Conservation (phyloP, 805 yeast species). For the Saccharomyces eubayanus region DNA sequence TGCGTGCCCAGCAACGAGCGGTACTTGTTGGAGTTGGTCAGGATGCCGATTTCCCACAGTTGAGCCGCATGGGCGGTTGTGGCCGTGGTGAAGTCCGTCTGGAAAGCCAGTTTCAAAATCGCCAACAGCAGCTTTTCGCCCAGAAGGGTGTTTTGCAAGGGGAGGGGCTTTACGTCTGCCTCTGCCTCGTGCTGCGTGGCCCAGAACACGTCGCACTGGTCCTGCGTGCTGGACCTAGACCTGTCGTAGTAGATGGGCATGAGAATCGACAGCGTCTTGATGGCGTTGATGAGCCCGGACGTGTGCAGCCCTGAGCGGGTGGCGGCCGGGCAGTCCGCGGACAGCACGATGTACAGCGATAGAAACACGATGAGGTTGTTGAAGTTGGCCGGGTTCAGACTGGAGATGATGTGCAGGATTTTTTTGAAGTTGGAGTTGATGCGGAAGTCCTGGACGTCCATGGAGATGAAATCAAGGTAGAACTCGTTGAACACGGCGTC, state of each 20-base stretch:
- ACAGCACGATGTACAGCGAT: not conserved
- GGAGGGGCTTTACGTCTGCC: too few relatives aligned
- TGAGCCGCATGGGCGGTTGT: slow-evolving; percentile 5
- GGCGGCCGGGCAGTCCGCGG: slow-evolving; percentile 7
- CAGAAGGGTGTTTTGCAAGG: slow-evolving; percentile 7
- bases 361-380: not conserved
- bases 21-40: slow-evolving; percentile 25
- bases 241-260: not conserved
- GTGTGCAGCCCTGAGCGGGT: not conserved
- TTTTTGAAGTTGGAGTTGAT: not conserved
- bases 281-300: not conserved
- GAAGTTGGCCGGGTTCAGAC: not conserved
- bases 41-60: slow-evolving; percentile 81
- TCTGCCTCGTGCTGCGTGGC: not conserved
- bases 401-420: not conserved
- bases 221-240: not conserved
- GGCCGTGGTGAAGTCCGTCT: slow-evolving; percentile 23
- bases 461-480: slow-evolving; percentile 14
- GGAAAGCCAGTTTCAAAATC: slow-evolving; percentile 22
- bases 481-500: slow-evolving; percentile 24
- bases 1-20: slow-evolving; percentile 7
- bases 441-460: not conserved
- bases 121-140: slow-evolving; percentile 29
- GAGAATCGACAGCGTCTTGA: not conserved
- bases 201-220: not conserved